Base-by-base conservation (phyloP, 2,329 filamentous ascomycete species). In the Capronia coronata region DNA sequence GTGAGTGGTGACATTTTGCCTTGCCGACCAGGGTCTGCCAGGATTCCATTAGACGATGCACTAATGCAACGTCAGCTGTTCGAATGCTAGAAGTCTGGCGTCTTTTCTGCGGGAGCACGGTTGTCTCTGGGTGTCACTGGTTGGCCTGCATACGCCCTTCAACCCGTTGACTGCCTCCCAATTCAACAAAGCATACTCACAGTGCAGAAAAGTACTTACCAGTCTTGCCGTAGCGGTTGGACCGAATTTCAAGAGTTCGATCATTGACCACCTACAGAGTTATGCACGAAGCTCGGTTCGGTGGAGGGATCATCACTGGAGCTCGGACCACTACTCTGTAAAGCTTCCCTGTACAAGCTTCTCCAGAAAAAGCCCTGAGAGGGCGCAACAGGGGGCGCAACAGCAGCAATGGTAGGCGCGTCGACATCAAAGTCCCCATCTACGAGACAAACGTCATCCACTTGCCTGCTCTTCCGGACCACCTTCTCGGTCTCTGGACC, bases 61-160 rank as follows among this genome's bases (percentile, higher is more conserved):
- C 34, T 37, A 37, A 37, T 37, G 34, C 34, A 37, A 37, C 34
- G 34, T 37, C 34, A 37, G 34, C 14, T 37, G 34, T 37, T 18
- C 3, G 34, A 37, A 18, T 19, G 16, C 14, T 19, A 16, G 34
- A 6, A 18, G 16, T 5, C 34, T 19, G 30, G 30, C 30, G n/a
- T 34, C 30, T 9, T 34, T 34, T 37, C 14, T 37, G 34, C 14
- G 34, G 34, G 14, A 32, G 29, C 7, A 32, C 13, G 29, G 29
- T 11, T n/a, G 7, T 6, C 29, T 32, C 29, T 32, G 6, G 10
- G 13, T n/a, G 7, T n/a, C 29, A n/a, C 7, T 32, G 7, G 13
- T 32, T 32, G 7, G 29, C 29, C 7, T 32, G 25, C 10, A 27
- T 27, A 10, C 10, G 10, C 25, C 25, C 25, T 27, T n/a, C n/a